These are phyloP conservation scores for Penicillium sp. DNA, from an alignment of 2,329 filamentous ascomycete genomes.

Conservation along the genomic window DNA sequence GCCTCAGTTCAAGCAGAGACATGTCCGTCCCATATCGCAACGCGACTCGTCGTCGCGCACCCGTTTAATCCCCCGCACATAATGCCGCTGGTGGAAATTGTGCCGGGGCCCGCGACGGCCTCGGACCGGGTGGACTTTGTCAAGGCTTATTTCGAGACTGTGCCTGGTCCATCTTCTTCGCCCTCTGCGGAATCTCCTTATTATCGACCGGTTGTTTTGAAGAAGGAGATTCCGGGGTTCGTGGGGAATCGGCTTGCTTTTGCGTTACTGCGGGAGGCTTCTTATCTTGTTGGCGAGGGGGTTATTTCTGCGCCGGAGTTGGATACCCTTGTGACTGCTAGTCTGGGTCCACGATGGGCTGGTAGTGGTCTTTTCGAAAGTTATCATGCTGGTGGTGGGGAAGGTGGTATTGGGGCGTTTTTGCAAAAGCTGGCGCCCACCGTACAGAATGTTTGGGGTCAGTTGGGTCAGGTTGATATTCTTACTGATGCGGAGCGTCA, in stretches of 20 bases:
- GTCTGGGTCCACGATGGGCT: conserved; percentile 60
- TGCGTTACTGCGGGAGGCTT: conserved; percentile 60
- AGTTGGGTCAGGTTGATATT: conserved; percentile 44
- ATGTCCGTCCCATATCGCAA: conserved; percentile 43
- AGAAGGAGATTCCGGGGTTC: conserved; percentile 59
- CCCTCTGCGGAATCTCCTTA: not conserved
- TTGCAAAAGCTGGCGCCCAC: conserved; percentile 62
- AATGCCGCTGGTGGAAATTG: conserved; percentile 64
- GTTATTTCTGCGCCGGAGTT: conserved; percentile 59
- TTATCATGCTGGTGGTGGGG: conserved; percentile 63
- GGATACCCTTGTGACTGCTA: conserved; percentile 57
- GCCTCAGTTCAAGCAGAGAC: conserved; percentile 51
- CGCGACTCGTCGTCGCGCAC: conserved; percentile 60
- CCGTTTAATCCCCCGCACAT: conserved; percentile 67
- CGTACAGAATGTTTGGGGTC: conserved; percentile 59
- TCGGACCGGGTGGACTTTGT: conserved; percentile 32
- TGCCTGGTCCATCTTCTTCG: conserved; percentile 16
- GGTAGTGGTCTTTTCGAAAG: conserved; percentile 62
- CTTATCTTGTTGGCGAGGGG: conserved; percentile 58
- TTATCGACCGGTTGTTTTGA: conserved; percentile 53
- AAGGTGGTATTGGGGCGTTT: conserved; percentile 57
- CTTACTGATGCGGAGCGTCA: conserved; percentile 40
- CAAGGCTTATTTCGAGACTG: conserved; percentile 44
- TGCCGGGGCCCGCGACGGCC: conserved; percentile 53
- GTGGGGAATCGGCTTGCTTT: conserved; percentile 63